Evolutionary conservation across 2,329 filamentous ascomycete species (phyloP).

Genomic region (Aspergillus amoenus): DNA sequence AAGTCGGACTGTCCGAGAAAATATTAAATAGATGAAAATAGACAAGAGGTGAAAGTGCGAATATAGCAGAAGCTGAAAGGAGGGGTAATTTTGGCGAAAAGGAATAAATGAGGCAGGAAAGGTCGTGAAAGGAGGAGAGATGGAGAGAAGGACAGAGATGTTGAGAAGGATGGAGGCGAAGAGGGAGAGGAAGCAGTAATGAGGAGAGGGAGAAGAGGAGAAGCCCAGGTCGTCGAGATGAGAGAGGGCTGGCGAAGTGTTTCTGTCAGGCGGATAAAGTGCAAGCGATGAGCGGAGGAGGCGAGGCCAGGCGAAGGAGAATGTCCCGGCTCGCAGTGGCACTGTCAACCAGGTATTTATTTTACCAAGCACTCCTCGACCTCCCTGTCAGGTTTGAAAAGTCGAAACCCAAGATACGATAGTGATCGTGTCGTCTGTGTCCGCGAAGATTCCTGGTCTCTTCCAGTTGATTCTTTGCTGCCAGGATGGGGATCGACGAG

Average conservation of each 20-base stretch:
- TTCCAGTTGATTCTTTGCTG: not conserved
- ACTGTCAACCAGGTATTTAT: not conserved
- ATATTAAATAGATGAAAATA: slow-evolving; percentile 14
- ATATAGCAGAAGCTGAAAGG: slow-evolving; percentile 21
- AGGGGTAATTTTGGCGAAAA: slow-evolving; percentile 19
- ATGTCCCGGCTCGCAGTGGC: not conserved
- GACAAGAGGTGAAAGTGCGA: slow-evolving; percentile 14
- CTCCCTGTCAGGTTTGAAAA: not conserved
- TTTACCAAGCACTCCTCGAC: not conserved
- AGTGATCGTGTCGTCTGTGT: not conserved
- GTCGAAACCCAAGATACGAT: not conserved
- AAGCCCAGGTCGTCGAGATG: slow-evolving; percentile 1
- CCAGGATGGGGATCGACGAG: slow-evolving; percentile 3
- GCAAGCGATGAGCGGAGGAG: slow-evolving; percentile 5
- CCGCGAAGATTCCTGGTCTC: not conserved
- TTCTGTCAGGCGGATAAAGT: slow-evolving; percentile 9
- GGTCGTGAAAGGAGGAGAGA: slow-evolving; percentile 6
- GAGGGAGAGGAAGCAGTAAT: not conserved
- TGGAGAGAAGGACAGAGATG: not conserved
- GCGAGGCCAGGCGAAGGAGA: not conserved
- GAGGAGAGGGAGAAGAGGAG: not conserved
- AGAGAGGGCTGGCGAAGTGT: slow-evolving; percentile 2
- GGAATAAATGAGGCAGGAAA: slow-evolving; percentile 9
- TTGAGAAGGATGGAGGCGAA: not conserved
- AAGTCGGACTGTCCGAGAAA: slow-evolving; percentile 10